These are phyloP conservation scores for Mycena venus DNA, from an alignment of 768 basidiomycete species.

Conservation along the genomic window DNA sequence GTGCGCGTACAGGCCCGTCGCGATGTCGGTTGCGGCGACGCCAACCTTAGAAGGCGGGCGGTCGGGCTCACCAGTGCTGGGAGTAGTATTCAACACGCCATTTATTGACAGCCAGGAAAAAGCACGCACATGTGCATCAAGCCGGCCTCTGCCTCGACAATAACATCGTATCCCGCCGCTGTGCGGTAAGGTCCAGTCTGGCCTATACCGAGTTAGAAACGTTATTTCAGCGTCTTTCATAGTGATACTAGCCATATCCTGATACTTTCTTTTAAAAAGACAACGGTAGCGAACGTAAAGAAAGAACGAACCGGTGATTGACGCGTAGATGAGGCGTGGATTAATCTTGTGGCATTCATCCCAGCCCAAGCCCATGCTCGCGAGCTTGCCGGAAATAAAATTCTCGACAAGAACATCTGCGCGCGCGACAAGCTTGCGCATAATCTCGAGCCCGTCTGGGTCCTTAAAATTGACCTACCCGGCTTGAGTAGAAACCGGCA, in stretches of 20 bases:
- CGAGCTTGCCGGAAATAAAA: conserved; percentile 88
- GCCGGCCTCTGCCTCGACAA: conserved; percentile 91
- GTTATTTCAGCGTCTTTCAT: not conserved
- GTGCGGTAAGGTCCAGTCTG: conserved; percentile 91
- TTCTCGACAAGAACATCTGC: conserved; percentile 94
- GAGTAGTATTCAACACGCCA: not conserved
- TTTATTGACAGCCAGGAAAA: conserved; percentile 16
- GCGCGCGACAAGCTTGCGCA: conserved; percentile 75
- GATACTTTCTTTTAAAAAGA: not conserved
- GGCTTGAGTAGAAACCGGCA: not conserved
- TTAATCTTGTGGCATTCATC: conserved; percentile 86
- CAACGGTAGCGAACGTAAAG: not conserved
- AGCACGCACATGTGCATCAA: conserved; percentile 89
- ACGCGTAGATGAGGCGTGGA: conserved; percentile 86
- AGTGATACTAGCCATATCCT: conserved; percentile 69
- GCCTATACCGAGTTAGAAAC: not conserved
- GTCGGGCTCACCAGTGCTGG: conserved; percentile 89
- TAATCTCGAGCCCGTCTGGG: conserved; percentile 80
- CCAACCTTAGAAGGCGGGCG: conserved; percentile 95
- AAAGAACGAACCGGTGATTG: conserved; percentile 78
- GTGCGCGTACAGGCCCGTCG: conserved; percentile 91
- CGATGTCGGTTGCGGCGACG: conserved; percentile 92
- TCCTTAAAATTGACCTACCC: conserved; percentile 77
- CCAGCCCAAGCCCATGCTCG: conserved; percentile 87
- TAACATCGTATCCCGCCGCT: conserved; percentile 90